Evolutionary conservation across 2,329 filamentous ascomycete genomes (phyloP), one percentile per base, ranked within the genome.

Genomic region (Teratosphaeria destructans): DNA sequence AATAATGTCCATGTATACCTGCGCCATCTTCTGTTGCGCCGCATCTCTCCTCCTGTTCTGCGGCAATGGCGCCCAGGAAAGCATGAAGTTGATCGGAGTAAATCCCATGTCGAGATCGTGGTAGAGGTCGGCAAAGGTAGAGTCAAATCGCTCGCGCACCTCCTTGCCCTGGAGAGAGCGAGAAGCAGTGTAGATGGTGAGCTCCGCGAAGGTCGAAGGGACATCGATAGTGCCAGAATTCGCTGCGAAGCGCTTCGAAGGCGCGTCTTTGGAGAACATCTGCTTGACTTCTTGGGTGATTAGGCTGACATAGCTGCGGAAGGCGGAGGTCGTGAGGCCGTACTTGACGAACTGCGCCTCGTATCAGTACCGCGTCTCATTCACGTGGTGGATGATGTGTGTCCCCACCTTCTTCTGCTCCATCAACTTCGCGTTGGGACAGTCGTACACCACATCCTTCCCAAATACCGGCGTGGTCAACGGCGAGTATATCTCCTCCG

Each of bases 41-140:
- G 82, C 78, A 68, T 95, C 90, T 63, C 90, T 87, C 70, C 85
- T 86, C 68, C 86, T 85, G 77, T 95, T 95, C 76, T 90, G 89
- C n/a, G 90, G 90, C 16, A 95, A 83, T 56, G 90, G 90, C 29
- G 87, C 86, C 89, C 90, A 95, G 67, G 90, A 88, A 59, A 95
- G 81, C 82, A 89, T 88, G 75, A 95, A 95, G 78, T 95, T 95
- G 78, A 95, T 84, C 11, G 90, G 87, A 56, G 84, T 87, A 77
- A 95, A 95, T 23, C 90, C 90, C 85, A 90, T 90, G 72, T 95
- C 90, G 61, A 95, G 84, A 69, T 95, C 87, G 76, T 94, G 89
- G 79, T 94, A 95, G 57, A 95, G 81, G 61, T 86, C 81, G 60
- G 90, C 90, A 65, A 95, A 89, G 14, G 83, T 85, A 60, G 86